Evolutionary conservation across 495 filamentous ascomycete species (phyloP).

Genomic region (Parachaetomium inaequale): DNA sequence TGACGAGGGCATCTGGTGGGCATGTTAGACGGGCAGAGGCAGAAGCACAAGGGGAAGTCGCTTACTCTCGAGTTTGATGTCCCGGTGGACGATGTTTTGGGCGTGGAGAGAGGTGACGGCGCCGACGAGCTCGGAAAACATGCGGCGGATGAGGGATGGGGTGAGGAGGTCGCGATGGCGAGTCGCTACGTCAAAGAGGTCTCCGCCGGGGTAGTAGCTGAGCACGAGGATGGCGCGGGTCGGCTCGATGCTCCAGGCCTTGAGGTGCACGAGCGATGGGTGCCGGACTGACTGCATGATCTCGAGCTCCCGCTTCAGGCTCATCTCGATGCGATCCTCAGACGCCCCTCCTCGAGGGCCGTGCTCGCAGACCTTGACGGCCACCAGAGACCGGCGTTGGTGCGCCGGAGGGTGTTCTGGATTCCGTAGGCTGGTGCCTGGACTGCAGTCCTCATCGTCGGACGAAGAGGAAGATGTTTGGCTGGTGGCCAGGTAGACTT

Average conservation of each 20-base stretch:
- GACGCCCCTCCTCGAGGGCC: constrained; percentile 86
- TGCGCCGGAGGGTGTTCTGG: constrained; percentile 26
- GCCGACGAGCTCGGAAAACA: constrained; percentile 83
- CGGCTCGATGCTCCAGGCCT: constrained; percentile 78
- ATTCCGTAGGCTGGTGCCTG: constrained; percentile 15
- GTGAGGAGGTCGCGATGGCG: constrained; percentile 59
- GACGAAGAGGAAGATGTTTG: constrained; percentile 38
- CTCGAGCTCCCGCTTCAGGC: constrained; percentile 88
- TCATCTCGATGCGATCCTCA: constrained; percentile 85
- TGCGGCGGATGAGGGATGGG: constrained; percentile 69
- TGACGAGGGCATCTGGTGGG: constrained; percentile 78
- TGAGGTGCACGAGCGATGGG: constrained; percentile 84
- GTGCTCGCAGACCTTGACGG: constrained; percentile 92
- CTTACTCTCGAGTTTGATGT: constrained; percentile 97
- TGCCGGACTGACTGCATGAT: constrained; percentile 84
- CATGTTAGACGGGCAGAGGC: background rate
- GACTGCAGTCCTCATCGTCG: constrained; percentile 42
- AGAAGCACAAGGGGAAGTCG: constrained; percentile 21
- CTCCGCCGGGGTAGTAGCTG: constrained; percentile 89
- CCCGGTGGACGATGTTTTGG: constrained; percentile 84
- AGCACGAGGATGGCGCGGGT: constrained; percentile 79
- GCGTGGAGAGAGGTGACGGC: constrained; percentile 84
- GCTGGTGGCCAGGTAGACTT: constrained; percentile 79
- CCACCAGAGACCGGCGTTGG: constrained; percentile 64
- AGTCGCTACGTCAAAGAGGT: constrained; percentile 89